Evolutionary conservation across 305 asterid species (phyloP).

Genomic region (Plantago lanceolata): DNA sequence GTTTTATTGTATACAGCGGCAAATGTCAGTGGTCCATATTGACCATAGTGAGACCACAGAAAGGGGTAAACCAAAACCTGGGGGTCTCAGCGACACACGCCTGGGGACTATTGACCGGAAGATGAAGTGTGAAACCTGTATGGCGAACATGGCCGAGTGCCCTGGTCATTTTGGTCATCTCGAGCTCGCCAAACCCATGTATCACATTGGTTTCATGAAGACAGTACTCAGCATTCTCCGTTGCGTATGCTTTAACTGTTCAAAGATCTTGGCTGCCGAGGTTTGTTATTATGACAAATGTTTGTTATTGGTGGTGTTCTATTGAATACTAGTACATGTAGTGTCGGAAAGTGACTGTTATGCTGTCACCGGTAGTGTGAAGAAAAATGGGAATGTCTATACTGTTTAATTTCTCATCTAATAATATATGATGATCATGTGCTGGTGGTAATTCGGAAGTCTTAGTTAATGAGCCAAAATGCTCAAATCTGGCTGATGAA

Average conservation of each 20-base stretch:
- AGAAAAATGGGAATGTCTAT: not conserved
- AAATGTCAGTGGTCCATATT: conserved; percentile 94
- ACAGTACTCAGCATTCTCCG: conserved; percentile 81
- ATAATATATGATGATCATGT: too few species aligned
- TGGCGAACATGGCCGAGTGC: conserved; percentile 96
- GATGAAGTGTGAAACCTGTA: conserved; percentile 95
- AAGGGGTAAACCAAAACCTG: conserved; percentile 88
- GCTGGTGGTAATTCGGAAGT: too few species aligned
- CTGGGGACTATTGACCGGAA: conserved; percentile 92
- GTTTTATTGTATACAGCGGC: conserved; percentile 55
- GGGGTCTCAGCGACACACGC: conserved; percentile 81
- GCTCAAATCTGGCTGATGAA: too few species aligned
- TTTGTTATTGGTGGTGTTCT: not conserved
- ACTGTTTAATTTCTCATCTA: too few species aligned
- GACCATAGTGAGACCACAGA: conserved; percentile 96
- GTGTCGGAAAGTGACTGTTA: not conserved
- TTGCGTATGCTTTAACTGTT: conserved; percentile 92
- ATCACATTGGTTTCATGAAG: conserved; percentile 88
- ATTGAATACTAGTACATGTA: not conserved
- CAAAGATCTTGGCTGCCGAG: conserved; percentile 87
- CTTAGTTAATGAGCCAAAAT: not conserved
- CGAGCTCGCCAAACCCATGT: conserved; percentile 99
- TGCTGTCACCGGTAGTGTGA: not conserved
- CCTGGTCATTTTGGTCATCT: conserved; percentile 98
- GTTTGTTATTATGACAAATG: conserved; percentile 25